Evolutionary conservation across 2,329 filamentous ascomycete genomes (phyloP).

Genomic region (Xylariaceae sp.): DNA sequence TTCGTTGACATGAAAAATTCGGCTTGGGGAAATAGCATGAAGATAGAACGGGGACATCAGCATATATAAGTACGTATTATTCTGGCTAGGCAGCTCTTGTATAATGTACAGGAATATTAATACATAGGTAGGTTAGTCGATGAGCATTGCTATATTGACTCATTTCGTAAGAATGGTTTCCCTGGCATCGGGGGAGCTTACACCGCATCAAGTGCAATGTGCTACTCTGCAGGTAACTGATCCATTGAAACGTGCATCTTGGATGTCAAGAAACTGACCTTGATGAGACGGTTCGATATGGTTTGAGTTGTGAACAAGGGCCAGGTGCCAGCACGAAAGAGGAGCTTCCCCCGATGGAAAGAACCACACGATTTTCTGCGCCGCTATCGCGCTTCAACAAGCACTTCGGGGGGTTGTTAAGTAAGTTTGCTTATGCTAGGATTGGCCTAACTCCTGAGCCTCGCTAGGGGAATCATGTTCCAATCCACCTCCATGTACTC

Average conservation of each 20-base stretch:
- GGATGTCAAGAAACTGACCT: neutral
- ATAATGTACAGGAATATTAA: slow-evolving; percentile 9
- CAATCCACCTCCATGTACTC: neutral
- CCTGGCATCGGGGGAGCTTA: neutral
- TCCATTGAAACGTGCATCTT: neutral
- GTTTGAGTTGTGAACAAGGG: too few relatives aligned
- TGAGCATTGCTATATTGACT: neutral
- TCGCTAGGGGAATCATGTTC: neutral
- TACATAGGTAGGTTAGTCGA: neutral
- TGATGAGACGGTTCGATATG: too few relatives aligned
- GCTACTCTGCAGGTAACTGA: neutral
- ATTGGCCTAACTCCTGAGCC: too few relatives aligned
- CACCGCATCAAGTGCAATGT: neutral
- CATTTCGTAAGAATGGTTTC: neutral
- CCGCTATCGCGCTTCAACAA: neutral
- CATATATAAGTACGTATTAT: slow-evolving; percentile 1
- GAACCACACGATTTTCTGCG: neutral
- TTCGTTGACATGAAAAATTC: too few relatives aligned
- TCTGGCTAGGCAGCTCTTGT: neutral
- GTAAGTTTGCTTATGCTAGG: too few relatives aligned
- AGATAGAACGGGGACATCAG: too few relatives aligned
- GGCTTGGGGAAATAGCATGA: too few relatives aligned
- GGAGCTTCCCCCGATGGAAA: too few relatives aligned
- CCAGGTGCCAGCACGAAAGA: too few relatives aligned
- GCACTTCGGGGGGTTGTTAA: too few relatives aligned